Evolutionary conservation across 768 basidiomycete species (phyloP), one percentile per base, ranked within the genome.

Genomic region (Auricularia auricula-judae): DNA sequence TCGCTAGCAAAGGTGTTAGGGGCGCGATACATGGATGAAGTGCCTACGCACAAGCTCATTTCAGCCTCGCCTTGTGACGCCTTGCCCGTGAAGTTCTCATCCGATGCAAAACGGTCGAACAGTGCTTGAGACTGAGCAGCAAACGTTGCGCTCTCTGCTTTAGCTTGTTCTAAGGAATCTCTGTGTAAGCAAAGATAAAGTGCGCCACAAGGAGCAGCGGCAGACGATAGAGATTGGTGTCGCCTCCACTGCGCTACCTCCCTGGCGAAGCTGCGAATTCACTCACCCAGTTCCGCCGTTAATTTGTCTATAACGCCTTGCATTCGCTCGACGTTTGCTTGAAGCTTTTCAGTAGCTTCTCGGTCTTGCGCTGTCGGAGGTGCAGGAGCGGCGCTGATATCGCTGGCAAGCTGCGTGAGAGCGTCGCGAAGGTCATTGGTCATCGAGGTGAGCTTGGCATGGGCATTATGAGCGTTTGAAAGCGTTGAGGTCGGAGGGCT

Each of bases 271-370:
- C 29, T 29, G 34, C 34, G 35, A 10, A 44, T 0, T 23, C 29
- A 74, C 79, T 18, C 66, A 86, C 89, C 83, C 12, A 91, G 75
- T 70, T 91, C 86, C 12, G 74, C 70, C 63, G 81, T 80, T 36
- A 91, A 76, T 18, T 72, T 74, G 10, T 77, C 69, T 53, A 91
- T 81, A 34, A 81, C 76, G 5, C 67, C 73, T 65, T 84, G 79
- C 10, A 90, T 72, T 5, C 77, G 78, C 61, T 79, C 75, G 21
- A 83, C 69, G 68, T 87, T 86, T 18, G 71, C 77, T 53, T 79
- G 74, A 7, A 73, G 68, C 61, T 71, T 66, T 36, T 65, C 43
- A 29, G 29, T 29, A 29, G 29, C 29, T n/a, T 67, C 47, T 21
- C 18, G 14, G 11, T 51, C 63, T 21, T 64, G 65, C 23, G 62